Conservation (phyloP, 2,329 filamentous ascomycete species). For the Balansia obtecta region DNA sequence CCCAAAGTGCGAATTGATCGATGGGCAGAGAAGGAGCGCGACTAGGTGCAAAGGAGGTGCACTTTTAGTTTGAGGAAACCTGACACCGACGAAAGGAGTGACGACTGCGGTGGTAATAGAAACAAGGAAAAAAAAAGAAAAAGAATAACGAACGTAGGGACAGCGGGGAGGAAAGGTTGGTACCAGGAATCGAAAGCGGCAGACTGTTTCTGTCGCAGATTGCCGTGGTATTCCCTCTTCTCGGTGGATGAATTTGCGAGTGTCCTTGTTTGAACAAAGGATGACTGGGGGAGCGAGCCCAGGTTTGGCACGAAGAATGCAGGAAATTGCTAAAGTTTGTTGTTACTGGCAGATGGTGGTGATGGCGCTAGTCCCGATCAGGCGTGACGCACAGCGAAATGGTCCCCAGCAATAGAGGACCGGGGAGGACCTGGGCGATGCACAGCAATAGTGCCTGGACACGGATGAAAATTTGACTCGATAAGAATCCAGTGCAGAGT, state of each 20-base stretch:
- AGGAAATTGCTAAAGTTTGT: slow-evolving; percentile 25
- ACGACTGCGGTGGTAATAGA: background rate
- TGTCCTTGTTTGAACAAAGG: slow-evolving; percentile 6
- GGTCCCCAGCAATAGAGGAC: background rate
- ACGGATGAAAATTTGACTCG: background rate
- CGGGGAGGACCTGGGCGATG: slow-evolving; percentile 2
- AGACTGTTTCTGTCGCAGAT: slow-evolving; percentile 4
- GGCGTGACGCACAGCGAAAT: slow-evolving; percentile 6
- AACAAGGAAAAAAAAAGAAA: slow-evolving; percentile 6
- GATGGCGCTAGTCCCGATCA: slow-evolving; percentile 11
- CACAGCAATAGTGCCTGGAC: background rate
- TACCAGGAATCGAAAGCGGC: slow-evolving; percentile 3
- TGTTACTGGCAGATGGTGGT: slow-evolving; percentile 16
- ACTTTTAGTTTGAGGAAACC: background rate
- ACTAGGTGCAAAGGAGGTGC: slow-evolving; percentile 1
- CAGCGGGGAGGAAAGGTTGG: slow-evolving; percentile 5
- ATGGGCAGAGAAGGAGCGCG: background rate
- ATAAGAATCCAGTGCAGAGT: no score
- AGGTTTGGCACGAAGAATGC: slow-evolving; percentile 15
- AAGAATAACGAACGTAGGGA: slow-evolving; percentile 10
- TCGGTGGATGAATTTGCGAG: slow-evolving; percentile 6
- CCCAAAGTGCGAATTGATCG: background rate
- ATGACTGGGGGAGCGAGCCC: slow-evolving; percentile 4
- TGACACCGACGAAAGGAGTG: background rate
- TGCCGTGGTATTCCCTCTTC: slow-evolving; percentile 4